Base-by-base conservation (phyloP, 2,329 filamentous ascomycete genomes). In the Venturia oleaginea region DNA sequence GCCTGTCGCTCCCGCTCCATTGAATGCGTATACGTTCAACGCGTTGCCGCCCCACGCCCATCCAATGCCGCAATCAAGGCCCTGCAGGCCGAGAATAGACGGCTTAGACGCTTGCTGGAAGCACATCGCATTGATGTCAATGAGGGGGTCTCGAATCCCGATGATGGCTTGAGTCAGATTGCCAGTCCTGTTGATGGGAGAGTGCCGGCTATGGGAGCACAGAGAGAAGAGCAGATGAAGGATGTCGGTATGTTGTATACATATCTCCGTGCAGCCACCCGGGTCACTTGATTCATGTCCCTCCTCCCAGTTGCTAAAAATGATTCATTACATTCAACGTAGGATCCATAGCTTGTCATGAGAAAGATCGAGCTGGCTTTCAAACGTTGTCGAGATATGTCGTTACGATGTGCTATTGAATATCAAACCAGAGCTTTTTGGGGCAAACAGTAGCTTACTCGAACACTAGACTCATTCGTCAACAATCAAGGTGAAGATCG, bases 1-100 rank as follows among this genome's bases (percentile, higher is more conserved):
- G 62, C 62, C 27, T 63, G 62, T 38, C 57, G 46, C 8, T 46
- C 62, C 5, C 42, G 62, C 34, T 38, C 46, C 34, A 63, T 63
- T 48, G 32, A 57, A 30, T 63, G 62, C 40, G 62, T 54, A 3
- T 63, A 63, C 19, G 62, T 63, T 7, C 34, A 54, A 24, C 62
- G 62, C 15, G 34, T 48, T 24, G 42, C 62, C 30, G 62, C 62
- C 13, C 62, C 62, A 32, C 42, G 64, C 27, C 64, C 64, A 42
- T 46, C 54, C 7, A 62, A 62, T 42, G 64, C 64, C 24, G 60
- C 60, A 11, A 62, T 65, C 15, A 34, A 65, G 32, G 64, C 57
- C 40, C 32, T 65, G 37, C 64, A 62, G 19, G 40, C 37, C 2
- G 64, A 65, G 64, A 60, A 63, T 27, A 42, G 27, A 22, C 15